phyloP scores from a whole-genome alignment of 805 yeast species.

The Kodamaea kakaduensis region DNA sequence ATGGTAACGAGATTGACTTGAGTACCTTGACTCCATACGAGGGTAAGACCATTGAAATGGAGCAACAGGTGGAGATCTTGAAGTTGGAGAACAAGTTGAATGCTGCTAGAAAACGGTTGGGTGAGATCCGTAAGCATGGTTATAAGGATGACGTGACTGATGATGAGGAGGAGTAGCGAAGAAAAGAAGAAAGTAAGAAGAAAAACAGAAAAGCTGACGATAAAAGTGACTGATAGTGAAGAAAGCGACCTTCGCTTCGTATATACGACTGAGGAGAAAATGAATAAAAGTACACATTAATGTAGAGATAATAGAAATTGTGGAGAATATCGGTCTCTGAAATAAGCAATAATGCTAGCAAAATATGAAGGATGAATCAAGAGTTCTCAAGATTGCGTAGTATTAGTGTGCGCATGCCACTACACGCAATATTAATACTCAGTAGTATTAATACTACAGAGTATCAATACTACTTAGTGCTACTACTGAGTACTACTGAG shows the following conservation, averaged over 20 bases:
- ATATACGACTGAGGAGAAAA: neutral
- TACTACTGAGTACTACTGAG: too few relatives aligned
- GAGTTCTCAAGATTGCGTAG: too few relatives aligned
- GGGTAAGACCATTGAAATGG: slow-evolving; percentile 84
- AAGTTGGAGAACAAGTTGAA: slow-evolving; percentile 71
- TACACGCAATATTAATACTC: too few relatives aligned
- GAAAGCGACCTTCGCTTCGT: neutral
- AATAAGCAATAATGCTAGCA: too few relatives aligned
- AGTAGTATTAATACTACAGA: too few relatives aligned
- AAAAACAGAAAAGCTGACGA: neutral
- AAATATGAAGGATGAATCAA: too few relatives aligned
- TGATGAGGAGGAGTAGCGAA: slow-evolving; percentile 46
- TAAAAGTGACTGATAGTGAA: neutral
- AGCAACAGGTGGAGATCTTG: slow-evolving; percentile 86
- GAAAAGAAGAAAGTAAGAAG: slow-evolving; percentile 1
- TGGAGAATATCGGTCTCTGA: too few relatives aligned
- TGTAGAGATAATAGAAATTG: too few relatives aligned
- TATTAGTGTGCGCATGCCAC: too few relatives aligned
- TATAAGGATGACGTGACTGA: slow-evolving; percentile 58
- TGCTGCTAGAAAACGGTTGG: slow-evolving; percentile 73
- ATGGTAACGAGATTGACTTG: slow-evolving; percentile 52
- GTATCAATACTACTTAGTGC: too few relatives aligned
- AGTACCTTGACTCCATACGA: slow-evolving; percentile 69
- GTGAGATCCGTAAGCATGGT: slow-evolving; percentile 78
- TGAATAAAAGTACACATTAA: too few relatives aligned